Conservation (phyloP, 495 filamentous ascomycete species). For the Tirmania nivea region DNA sequence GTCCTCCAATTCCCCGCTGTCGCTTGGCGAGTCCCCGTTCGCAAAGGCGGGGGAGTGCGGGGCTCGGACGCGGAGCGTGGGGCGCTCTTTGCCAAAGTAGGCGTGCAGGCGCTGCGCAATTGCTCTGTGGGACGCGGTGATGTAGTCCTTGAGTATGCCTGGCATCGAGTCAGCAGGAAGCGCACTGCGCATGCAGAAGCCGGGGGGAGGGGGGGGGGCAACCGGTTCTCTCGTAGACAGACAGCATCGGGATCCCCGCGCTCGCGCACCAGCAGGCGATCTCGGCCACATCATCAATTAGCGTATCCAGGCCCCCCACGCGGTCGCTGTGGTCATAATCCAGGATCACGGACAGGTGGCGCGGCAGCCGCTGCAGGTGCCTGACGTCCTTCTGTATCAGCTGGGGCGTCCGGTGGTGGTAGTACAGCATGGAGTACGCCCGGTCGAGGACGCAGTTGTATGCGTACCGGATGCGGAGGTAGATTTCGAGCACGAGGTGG, state of each 20-base stretch:
- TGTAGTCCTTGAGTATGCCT: slow-evolving; percentile 74
- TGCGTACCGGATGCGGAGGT: slow-evolving; percentile 55
- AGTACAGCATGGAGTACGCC: slow-evolving; percentile 55
- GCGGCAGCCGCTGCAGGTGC: slow-evolving; percentile 43
- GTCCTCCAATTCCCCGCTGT: slow-evolving; percentile 3
- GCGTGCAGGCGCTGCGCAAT: slow-evolving; percentile 50
- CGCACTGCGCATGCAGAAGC: too few relatives aligned
- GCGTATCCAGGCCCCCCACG: slow-evolving; percentile 44
- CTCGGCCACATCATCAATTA: slow-evolving; percentile 79
- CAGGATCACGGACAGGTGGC: slow-evolving; percentile 74
- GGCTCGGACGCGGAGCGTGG: slow-evolving; percentile 46
- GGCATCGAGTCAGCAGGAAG: too few relatives aligned
- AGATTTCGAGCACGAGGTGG: slow-evolving; percentile 66
- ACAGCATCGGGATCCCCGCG: slow-evolving; percentile 62
- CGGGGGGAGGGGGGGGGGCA: slow-evolving; percentile 10
- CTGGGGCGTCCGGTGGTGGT: slow-evolving; percentile 87
- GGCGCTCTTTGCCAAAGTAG: slow-evolving; percentile 60
- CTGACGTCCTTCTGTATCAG: slow-evolving; percentile 76
- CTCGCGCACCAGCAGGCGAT: slow-evolving; percentile 79
- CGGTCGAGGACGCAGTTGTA: slow-evolving; percentile 58
- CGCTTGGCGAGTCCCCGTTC: slow-evolving; percentile 17
- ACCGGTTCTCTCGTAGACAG: slow-evolving; percentile 84
- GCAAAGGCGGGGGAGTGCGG: slow-evolving; percentile 44
- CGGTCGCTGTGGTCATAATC: slow-evolving; percentile 46
- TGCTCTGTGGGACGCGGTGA: slow-evolving; percentile 50